Conservation (phyloP, 2,329 filamentous ascomycete species). For the Pestalotiopsis sp. region DNA sequence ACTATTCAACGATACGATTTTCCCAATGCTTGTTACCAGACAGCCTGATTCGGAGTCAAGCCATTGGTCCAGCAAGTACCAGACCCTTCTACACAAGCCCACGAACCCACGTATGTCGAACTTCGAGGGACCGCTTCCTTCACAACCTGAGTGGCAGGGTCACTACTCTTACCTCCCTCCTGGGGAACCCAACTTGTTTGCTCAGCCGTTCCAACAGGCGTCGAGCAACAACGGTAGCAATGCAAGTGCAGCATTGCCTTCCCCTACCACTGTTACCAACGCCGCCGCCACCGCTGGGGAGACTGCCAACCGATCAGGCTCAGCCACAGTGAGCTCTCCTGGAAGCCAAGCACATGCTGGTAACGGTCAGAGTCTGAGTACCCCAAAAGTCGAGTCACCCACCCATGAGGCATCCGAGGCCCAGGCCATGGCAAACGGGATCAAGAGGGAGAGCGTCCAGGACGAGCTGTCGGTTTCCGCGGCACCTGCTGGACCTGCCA, state of each 20-base stretch:
- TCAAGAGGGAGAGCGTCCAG: conserved; percentile 40
- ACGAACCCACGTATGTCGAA: conserved; percentile 61
- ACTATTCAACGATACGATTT: conserved; percentile 20
- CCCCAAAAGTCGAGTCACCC: conserved; percentile 42
- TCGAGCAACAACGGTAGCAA: conserved; percentile 37
- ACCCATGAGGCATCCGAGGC: conserved; percentile 38
- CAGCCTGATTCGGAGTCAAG: conserved; percentile 56
- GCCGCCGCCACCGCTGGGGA: conserved; percentile 53
- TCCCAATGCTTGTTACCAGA: conserved; percentile 61
- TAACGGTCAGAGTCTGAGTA: conserved; percentile 45
- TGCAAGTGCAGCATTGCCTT: conserved; percentile 37
- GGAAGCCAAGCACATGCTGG: conserved; percentile 38
- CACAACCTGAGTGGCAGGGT: conserved; percentile 60
- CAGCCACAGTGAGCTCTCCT: conserved; percentile 32
- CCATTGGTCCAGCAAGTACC: conserved; percentile 59
- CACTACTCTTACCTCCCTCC: conserved; percentile 55
- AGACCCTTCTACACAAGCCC: conserved; percentile 47
- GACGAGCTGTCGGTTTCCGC: conserved; percentile 43
- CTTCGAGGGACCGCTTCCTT: conserved; percentile 54
- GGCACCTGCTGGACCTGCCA: conserved; percentile 42
- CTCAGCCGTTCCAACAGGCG: conserved; percentile 47
- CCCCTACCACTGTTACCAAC: conserved; percentile 35
- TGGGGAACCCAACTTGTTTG: conserved; percentile 47
- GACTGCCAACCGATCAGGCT: conserved; percentile 62
- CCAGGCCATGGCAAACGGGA: conserved; percentile 36